phyloP scores from a whole-genome alignment of 352 stramenopile genomes.

The Phytophthora ohioensis region DNA sequence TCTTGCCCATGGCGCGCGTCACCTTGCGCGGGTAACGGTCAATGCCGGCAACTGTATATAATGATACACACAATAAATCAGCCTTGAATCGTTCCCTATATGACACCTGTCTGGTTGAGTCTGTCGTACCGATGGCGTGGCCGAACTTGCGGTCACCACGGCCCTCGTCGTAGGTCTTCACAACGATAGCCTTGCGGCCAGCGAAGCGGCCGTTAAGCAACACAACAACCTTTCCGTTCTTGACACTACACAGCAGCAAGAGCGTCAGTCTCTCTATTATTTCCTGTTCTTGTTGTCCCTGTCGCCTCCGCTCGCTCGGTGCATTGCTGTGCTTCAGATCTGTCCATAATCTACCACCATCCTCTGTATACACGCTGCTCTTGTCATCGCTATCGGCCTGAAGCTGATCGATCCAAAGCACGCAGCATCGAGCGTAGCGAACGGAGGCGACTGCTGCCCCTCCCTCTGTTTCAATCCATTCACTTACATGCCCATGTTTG shows the following conservation, averaged over 20 bases:
- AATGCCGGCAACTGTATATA: constrained; percentile 92
- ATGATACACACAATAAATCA: constrained; percentile 8
- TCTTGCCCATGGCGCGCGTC: constrained; percentile 96
- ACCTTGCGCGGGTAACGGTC: constrained; percentile 97
- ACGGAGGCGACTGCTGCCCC: background rate
- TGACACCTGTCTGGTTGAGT: background rate
- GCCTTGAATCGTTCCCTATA: background rate
- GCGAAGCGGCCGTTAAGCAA: constrained; percentile 98
- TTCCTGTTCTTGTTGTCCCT: constrained; percentile 11
- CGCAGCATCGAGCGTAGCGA: constrained; percentile 10
- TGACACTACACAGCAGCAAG: constrained; percentile 81
- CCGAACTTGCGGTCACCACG: constrained; percentile 96
- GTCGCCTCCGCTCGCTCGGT: constrained; percentile 5
- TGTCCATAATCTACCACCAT: constrained; percentile 8
- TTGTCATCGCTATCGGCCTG: background rate
- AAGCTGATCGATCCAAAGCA: constrained; percentile 20
- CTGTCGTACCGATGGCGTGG: constrained; percentile 92
- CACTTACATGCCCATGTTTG: constrained; percentile 89
- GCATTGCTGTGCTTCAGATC: constrained; percentile 17
- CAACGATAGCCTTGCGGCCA: constrained; percentile 99
- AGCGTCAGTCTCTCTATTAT: constrained; percentile 19
- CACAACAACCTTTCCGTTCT: constrained; percentile 99
- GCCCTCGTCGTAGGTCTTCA: constrained; percentile 99
- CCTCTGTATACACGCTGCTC: constrained; percentile 1
- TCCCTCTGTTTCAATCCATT: constrained; percentile 13